Percentiles rank a stretch among this genome's conserved stretches.
Conservation (phyloP, 2,329 filamentous ascomycete genomes). For the Botrytis fragariae region DNA sequence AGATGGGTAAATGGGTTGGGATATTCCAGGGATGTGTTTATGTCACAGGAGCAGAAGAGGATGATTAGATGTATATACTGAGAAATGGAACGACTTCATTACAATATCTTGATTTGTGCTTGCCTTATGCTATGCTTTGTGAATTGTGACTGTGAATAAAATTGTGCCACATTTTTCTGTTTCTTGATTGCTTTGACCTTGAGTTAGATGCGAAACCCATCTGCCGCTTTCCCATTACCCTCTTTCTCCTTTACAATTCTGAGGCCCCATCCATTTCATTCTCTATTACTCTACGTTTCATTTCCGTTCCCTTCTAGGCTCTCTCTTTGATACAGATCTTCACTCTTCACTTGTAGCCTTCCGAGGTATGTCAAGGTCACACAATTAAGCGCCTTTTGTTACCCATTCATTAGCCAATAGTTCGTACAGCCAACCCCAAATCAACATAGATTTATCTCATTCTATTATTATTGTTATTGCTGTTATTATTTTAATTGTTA, state of each 20-base stretch:
- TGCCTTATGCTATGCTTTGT: neutral
- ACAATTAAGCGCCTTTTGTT: neutral
- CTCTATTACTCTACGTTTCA: neutral
- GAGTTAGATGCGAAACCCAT: neutral
- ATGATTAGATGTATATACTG: slow-evolving; percentile 16
- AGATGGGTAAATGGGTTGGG: slow-evolving; percentile 19
- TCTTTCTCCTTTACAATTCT: neutral
- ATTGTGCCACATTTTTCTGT: too few relatives aligned
- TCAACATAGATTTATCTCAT: neutral
- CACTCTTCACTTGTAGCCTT: neutral
- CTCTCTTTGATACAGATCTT: slow-evolving; percentile 3
- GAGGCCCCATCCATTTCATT: neutral
- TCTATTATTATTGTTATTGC: neutral
- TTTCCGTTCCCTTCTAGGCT: neutral
- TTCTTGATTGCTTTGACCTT: neutral
- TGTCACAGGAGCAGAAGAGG: slow-evolving; percentile 5
- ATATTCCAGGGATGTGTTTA: slow-evolving; percentile 17
- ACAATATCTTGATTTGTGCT: neutral
- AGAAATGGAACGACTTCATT: slow-evolving; percentile 19
- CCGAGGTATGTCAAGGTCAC: neutral
- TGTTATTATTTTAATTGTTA: neutral
- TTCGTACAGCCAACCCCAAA: neutral
- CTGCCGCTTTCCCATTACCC: neutral
- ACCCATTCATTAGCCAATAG: slow-evolving; percentile 1
- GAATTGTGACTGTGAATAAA: neutral